Base-by-base conservation (phyloP, 768 basidiomycete genomes). In the Ramaria rubella region DNA sequence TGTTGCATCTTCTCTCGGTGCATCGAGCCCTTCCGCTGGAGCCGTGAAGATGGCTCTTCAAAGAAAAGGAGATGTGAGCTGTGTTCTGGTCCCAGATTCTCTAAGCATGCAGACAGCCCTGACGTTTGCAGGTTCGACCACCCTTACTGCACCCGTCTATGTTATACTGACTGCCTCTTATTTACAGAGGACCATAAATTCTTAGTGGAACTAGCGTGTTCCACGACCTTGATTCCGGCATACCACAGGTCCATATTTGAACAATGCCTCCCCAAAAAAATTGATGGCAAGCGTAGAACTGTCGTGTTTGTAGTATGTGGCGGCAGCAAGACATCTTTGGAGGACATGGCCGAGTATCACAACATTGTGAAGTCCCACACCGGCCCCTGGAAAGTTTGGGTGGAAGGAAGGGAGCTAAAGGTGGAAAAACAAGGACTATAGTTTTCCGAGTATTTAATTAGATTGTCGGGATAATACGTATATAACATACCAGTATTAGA, bases 231-330 rank as follows among this genome's bases (percentile, higher is more conserved):
- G 7, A 75, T 78, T 1, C 78, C 86, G 2, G 87, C 81, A 2
- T 90, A 89, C 64, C 77, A 77, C 30, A 74, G 69, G 1, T 67
- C 70, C 5, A 68, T 90, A 26, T 81, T 90, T 63, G 68, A 79
- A 57, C 75, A 67, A 43, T 59, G 85, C 21, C 70, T 83, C 2
- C 74, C 76, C n/a, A 61, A 61, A 31, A 68, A 61, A 42, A 33
- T 57, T 24, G 57, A 66, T 24, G 65, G 64, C 56, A 64, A 33
- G 59, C 52, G 15, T 67, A 62, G 46, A 69, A 71, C 68, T 0
- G 73, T 83, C n/a, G 80, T 87, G 1, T 86, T 86, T 66, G 73
- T 88, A 46, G 81, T 85, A 6, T 86, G 86, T 59, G 81, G 84
- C 7, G 88, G 89, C 0, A 82, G 83, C 68, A 89, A 88, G 62